Evolutionary conservation across 345 rosid species (phyloP).

Genomic region (Gossypium rotundifolium): DNA sequence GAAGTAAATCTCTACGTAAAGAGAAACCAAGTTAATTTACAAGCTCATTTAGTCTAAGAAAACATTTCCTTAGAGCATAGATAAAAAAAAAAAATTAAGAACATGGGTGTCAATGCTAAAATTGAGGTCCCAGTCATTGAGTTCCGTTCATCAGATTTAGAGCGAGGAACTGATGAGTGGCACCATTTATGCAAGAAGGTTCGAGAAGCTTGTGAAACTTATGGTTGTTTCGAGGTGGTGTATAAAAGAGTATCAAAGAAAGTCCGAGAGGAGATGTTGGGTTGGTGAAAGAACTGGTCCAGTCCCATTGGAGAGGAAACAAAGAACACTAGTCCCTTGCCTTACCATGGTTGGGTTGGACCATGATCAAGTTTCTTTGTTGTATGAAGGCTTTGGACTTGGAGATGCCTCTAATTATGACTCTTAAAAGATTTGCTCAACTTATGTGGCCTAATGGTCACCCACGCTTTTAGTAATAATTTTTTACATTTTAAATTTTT

Average conservation of each 20-base stretch:
- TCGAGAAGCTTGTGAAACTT: slow-evolving; percentile 6
- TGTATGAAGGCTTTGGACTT: slow-evolving; percentile 16
- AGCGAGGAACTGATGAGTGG: neutral
- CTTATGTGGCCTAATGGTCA: slow-evolving; percentile 14
- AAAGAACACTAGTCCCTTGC: slow-evolving; percentile 1
- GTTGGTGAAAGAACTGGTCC: neutral
- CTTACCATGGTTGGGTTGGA: slow-evolving; percentile 13
- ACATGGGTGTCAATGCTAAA: neutral
- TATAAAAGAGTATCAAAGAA: neutral
- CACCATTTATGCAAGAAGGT: neutral
- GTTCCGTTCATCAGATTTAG: neutral
- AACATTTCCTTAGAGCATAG: neutral
- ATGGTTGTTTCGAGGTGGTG: slow-evolving; percentile 13
- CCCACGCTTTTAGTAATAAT: neutral
- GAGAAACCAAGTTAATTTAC: neutral
- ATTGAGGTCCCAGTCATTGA: neutral
- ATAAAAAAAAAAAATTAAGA: neutral
- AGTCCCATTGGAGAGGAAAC: slow-evolving; percentile 13
- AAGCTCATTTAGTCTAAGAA: neutral
- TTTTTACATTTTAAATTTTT: neutral
- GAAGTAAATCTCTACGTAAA: neutral
- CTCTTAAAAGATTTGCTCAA: neutral
- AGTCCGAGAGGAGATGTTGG: slow-evolving; percentile 5
- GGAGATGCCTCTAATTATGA: slow-evolving; percentile 13
- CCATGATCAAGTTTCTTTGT: neutral